Conservation (phyloP, 352 stramenopile genomes). For the Globisporangium takayamanum region DNA sequence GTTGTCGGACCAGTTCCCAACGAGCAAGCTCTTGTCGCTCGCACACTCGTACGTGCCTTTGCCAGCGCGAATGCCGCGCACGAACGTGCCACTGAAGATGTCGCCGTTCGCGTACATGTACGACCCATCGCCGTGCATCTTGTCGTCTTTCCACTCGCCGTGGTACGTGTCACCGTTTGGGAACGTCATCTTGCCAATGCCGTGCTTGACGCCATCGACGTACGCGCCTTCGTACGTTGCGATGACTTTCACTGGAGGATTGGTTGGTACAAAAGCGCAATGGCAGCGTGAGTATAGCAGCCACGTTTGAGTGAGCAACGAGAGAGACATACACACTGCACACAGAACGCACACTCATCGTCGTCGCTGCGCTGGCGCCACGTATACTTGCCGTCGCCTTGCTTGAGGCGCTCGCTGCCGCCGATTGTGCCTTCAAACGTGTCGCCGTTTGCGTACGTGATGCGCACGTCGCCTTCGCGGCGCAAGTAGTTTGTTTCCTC, state of each 20-base stretch:
- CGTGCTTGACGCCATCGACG: conserved; percentile 74
- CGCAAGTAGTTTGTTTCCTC: conserved; percentile 85
- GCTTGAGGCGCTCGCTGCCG: conserved; percentile 68
- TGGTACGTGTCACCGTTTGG: conserved; percentile 88
- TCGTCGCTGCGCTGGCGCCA: conserved; percentile 64
- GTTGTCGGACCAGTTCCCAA: conserved; percentile 84
- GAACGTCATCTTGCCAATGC: conserved; percentile 90
- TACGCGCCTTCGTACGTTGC: conserved; percentile 86
- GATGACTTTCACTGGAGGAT: conserved; percentile 45
- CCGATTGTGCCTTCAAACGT: conserved; percentile 86
- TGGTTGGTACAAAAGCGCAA: not conserved
- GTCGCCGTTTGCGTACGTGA: conserved; percentile 87
- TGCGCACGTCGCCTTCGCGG: conserved; percentile 76
- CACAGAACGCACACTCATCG: conserved; percentile 42
- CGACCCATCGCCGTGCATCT: conserved; percentile 87
- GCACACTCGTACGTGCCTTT: conserved; percentile 89
- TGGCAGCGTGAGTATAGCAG: not conserved
- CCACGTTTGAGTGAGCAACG: not conserved
- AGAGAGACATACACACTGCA: not conserved
- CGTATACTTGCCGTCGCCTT: conserved; percentile 84
- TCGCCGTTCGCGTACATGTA: conserved; percentile 90
- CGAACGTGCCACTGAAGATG: conserved; percentile 87
- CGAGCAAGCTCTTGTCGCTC: conserved; percentile 72
- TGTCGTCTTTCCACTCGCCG: conserved; percentile 81
- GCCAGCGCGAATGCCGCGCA: conserved; percentile 71